Conservation (phyloP, 345 rosid genomes). For the Hibiscus mutabilis region DNA sequence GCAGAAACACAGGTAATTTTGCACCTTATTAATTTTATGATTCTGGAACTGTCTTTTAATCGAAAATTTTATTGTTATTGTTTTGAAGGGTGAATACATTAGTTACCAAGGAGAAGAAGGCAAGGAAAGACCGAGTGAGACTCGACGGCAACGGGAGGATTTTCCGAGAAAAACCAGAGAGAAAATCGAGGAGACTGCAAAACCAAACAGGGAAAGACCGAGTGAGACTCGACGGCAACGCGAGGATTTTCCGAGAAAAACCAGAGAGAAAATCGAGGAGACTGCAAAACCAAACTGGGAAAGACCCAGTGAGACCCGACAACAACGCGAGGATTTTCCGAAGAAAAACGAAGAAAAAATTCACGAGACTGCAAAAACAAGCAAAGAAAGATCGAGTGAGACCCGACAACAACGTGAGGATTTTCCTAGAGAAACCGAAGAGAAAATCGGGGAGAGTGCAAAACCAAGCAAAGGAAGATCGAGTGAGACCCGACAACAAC, state of each 20-base stretch:
- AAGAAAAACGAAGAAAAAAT: background rate
- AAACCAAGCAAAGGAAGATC: too few relatives aligned
- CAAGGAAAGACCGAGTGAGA: background rate
- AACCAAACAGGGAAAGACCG: background rate
- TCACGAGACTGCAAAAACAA: background rate
- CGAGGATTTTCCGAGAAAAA: background rate
- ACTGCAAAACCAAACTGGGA: background rate
- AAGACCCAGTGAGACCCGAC: background rate
- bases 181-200: background rate
- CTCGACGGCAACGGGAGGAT: background rate
- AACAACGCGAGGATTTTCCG: background rate
- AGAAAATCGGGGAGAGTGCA: too few relatives aligned
- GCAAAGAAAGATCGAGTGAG: too few relatives aligned
- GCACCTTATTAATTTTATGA: too few relatives aligned
- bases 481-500: too few relatives aligned
- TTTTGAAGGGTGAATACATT: background rate
- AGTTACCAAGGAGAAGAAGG: background rate
- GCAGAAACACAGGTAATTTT: constrained; percentile 24
- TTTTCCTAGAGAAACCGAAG: too few relatives aligned
- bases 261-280: background rate
- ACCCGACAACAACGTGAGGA: too few relatives aligned
- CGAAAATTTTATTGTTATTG: background rate
- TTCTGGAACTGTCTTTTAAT: too few relatives aligned
- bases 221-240: background rate
- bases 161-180: background rate